Percentiles rank a stretch among this genome's conserved stretches.
Evolutionary conservation across 148 eudicot species (phyloP).

Genomic region (Heliamphora exappendiculata): DNA sequence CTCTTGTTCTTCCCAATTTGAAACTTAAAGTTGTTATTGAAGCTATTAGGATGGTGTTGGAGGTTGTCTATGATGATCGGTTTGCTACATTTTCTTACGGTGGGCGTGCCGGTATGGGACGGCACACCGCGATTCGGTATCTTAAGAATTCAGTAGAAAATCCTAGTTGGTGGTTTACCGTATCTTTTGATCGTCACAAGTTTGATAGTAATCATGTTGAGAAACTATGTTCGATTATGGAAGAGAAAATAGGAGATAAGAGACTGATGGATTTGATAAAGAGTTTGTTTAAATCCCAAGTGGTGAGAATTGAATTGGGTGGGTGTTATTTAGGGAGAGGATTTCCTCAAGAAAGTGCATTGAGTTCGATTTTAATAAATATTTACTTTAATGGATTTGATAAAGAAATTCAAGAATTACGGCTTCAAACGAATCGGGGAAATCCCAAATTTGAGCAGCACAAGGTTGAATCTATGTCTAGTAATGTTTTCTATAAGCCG

Average conservation of each 20-base stretch:
- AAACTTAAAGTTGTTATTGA: constrained; percentile 80
- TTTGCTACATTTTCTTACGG: constrained; percentile 77
- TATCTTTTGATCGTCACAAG: constrained; percentile 30
- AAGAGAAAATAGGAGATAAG: constrained; percentile 50
- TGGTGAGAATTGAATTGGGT: constrained; percentile 53
- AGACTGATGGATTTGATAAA: constrained; percentile 46
- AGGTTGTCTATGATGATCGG: constrained; percentile 61
- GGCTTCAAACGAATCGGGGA: constrained; percentile 43
- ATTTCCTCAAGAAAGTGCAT: constrained; percentile 77
- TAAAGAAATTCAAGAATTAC: constrained; percentile 59
- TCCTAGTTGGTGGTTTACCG: constrained; percentile 85
- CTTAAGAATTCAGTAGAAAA: constrained; percentile 60
- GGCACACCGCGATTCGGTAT: constrained; percentile 77
- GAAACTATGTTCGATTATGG: constrained; percentile 43
- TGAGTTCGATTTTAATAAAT: constrained; percentile 73
- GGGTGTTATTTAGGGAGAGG: constrained; percentile 61
- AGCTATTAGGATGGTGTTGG: constrained; percentile 73
- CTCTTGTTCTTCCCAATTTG: constrained; percentile 66
- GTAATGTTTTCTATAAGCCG: constrained; percentile 46
- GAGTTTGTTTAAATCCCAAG: constrained; percentile 51
- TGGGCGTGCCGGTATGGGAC: constrained; percentile 64
- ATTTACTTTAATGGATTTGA: constrained; percentile 66
- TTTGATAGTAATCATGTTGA: constrained; percentile 48
- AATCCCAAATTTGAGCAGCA: constrained; percentile 31
- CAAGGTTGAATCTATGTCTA: constrained; percentile 24